These are phyloP conservation scores for Polymyxa betae DNA, from an alignment of 208 protist species.

Conservation along the genomic window DNA sequence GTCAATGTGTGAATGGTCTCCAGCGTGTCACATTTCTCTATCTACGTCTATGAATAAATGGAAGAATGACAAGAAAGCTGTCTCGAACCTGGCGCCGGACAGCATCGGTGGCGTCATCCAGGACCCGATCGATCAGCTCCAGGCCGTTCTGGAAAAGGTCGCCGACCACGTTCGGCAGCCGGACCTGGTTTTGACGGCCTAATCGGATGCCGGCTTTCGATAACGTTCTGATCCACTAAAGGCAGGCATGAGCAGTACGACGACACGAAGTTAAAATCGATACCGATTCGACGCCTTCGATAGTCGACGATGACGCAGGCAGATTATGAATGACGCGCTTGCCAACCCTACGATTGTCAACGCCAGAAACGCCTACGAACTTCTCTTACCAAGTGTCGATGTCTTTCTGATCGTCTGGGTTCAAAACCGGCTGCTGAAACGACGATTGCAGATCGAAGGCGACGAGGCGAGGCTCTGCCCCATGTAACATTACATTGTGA, in stretches of 20 bases:
- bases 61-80: background rate
- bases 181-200: background rate
- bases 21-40: background rate
- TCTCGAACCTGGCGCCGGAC: background rate
- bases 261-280: background rate
- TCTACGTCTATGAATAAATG: background rate
- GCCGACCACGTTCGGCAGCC: no score
- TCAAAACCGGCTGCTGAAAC: background rate
- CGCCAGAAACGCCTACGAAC: background rate
- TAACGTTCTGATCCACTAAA: background rate
- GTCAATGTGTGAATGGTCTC: background rate
- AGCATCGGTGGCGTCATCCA: background rate
- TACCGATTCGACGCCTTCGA: background rate
- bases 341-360: background rate
- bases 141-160: background rate
- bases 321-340: background rate
- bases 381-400: background rate
- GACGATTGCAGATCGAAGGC: background rate
- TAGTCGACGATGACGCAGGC: background rate
- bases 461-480: background rate
- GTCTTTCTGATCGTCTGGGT: background rate
- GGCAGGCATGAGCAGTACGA: background rate
- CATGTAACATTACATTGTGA: background rate
- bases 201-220: background rate
- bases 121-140: background rate